Percentiles rank a stretch among this genome's conserved stretches.
Conservation (phyloP, 352 stramenopile species). For the Pythium plurisporium region DNA sequence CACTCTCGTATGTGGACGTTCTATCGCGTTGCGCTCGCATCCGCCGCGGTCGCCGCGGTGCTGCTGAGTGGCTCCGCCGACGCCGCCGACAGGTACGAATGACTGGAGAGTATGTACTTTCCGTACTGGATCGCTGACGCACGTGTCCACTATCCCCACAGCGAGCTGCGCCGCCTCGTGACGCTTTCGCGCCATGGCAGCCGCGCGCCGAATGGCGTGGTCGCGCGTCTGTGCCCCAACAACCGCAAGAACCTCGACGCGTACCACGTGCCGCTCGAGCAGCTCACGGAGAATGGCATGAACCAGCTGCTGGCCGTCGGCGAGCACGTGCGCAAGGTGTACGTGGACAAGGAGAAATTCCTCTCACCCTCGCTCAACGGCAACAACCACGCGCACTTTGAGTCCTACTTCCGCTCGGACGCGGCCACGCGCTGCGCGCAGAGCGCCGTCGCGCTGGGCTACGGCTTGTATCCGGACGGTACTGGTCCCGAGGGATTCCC, state of each 20-base stretch:
- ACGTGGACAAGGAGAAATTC: constrained; percentile 65
- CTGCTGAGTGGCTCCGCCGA: not conserved
- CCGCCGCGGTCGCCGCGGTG: not conserved
- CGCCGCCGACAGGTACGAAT: not conserved
- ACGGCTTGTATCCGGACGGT: constrained; percentile 77
- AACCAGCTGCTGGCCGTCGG: constrained; percentile 63
- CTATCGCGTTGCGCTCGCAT: constrained; percentile 5
- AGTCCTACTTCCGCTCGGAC: constrained; percentile 83
- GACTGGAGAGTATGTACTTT: too few species aligned
- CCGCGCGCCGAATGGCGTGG: constrained; percentile 67
- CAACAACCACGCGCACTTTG: constrained; percentile 69
- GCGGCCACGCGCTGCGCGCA: constrained; percentile 76
- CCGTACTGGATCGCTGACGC: too few species aligned
- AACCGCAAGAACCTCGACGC: constrained; percentile 64
- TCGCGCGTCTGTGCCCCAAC: constrained; percentile 50
- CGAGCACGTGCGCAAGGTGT: constrained; percentile 62
- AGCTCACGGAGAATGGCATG: constrained; percentile 83
- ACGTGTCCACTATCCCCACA: too few species aligned
- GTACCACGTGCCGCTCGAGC: constrained; percentile 77
- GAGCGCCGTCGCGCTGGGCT: constrained; percentile 66
- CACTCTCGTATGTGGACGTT: constrained; percentile 17
- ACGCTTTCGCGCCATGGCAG: constrained; percentile 74
- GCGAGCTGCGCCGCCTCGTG: constrained; percentile 67
- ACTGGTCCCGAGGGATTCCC: constrained; percentile 61
- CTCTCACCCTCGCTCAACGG: constrained; percentile 68